Conservation (phyloP, 2,329 filamentous ascomycete species). For the Penicillium italicum region DNA sequence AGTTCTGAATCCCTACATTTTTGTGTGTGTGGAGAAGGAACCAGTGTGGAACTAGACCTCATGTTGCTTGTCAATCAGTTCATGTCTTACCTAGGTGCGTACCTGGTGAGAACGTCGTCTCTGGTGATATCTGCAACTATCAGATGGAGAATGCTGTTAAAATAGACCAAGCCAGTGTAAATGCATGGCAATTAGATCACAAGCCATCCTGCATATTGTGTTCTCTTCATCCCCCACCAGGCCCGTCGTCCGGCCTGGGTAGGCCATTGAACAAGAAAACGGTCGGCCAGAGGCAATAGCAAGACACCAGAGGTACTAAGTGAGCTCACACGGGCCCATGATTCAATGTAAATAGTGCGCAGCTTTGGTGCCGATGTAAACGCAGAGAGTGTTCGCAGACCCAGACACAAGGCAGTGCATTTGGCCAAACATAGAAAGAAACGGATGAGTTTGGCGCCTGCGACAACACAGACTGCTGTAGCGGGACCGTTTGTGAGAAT, state of each 20-base stretch:
- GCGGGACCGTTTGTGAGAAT: conserved; percentile 87
- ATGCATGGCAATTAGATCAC: conserved; percentile 30
- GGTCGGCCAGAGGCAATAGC: conserved; percentile 67
- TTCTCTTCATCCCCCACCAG: conserved; percentile 39
- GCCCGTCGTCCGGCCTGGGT: conserved; percentile 51
- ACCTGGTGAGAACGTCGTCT: background rate
- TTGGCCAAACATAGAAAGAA: conserved; percentile 42
- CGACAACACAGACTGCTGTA: conserved; percentile 72
- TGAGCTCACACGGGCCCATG: conserved; percentile 78
- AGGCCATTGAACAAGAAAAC: conserved; percentile 79
- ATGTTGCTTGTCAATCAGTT: background rate
- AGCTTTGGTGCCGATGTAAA: conserved; percentile 41
- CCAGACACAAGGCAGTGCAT: background rate
- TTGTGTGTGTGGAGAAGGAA: background rate
- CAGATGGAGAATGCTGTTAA: background rate
- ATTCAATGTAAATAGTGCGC: conserved; percentile 82
- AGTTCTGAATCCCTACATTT: background rate
- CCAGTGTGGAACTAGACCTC: background rate
- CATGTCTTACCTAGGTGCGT: background rate
- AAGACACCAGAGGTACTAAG: conserved; percentile 82
- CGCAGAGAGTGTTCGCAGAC: conserved; percentile 7
- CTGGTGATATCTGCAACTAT: background rate
- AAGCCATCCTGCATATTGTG: conserved; percentile 40
- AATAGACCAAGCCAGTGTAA: background rate
- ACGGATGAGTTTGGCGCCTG: conserved; percentile 56